Conservation (phyloP, 1,284 basidiomycete species). For the Microbotryum lychnidis-dioicae region DNA sequence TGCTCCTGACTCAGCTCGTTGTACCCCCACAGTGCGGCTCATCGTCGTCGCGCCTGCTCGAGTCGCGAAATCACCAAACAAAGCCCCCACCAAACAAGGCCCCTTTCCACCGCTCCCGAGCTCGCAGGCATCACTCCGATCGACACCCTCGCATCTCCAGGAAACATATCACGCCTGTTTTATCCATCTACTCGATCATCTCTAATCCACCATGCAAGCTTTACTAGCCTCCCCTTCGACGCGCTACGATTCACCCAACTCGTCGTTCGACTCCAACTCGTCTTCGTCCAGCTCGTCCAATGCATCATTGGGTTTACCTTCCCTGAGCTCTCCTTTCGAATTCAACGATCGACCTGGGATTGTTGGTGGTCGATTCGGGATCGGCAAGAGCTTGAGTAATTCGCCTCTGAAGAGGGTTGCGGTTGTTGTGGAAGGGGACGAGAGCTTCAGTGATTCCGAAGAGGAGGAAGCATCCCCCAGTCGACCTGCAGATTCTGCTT, state of each 20-base stretch:
- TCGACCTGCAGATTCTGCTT: no score
- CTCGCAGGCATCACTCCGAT: no score
- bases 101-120: no score
- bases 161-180: no score
- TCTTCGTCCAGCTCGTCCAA: slow-evolving; percentile 9
- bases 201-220: slow-evolving; percentile 2
- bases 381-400: background rate
- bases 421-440: background rate
- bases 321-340: background rate
- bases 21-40: no score
- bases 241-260: slow-evolving; percentile 8
- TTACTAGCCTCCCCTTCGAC: slow-evolving; percentile 11
- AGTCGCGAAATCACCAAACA: no score
- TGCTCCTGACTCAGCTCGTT: no score
- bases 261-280: slow-evolving; percentile 4
- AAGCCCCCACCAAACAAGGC: no score
- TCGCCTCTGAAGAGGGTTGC: background rate
- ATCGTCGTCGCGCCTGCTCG: no score
- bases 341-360: background rate
- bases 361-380: background rate
- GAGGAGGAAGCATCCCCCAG: no score
- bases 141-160: no score
- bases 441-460: background rate
- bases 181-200: no score
- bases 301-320: slow-evolving; percentile 20